Evolutionary conservation across 177 flowering plant genomes (phyloP).

Genomic region (Vitis hybrid): DNA sequence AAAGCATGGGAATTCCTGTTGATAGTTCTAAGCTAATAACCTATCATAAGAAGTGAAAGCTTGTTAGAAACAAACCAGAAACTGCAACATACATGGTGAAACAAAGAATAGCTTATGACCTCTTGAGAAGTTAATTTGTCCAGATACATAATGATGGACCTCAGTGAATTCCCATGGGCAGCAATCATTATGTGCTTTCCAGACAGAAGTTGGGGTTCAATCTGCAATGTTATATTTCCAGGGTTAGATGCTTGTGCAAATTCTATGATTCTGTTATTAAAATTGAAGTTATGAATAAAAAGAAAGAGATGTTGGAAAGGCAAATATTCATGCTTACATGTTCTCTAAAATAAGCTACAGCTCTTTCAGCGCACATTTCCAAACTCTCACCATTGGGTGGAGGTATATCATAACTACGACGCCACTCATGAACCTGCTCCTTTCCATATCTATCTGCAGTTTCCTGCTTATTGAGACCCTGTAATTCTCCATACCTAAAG

Average conservation of each 20-base stretch:
- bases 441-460: slow-evolving; percentile 93
- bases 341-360: slow-evolving; percentile 93
- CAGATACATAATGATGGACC: slow-evolving; percentile 98
- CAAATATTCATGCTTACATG: slow-evolving; percentile 37
- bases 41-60: slow-evolving; percentile 27
- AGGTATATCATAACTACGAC: slow-evolving; percentile 92
- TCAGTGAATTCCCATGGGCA: slow-evolving; percentile 95
- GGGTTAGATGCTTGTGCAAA: slow-evolving; percentile 21
- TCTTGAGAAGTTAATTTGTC: slow-evolving; percentile 95
- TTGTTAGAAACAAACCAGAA: background rate
- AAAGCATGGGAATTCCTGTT: slow-evolving; percentile 96
- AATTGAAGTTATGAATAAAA: background rate
- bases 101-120: slow-evolving; percentile 35
- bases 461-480: slow-evolving; percentile 98
- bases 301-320: background rate
- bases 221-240: slow-evolving; percentile 45
- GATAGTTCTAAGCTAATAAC: slow-evolving; percentile 92
- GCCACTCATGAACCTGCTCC: slow-evolving; percentile 95
- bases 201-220: slow-evolving; percentile 70
- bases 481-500: slow-evolving; percentile 93
- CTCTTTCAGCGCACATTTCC: slow-evolving; percentile 99
- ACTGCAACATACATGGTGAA: background rate
- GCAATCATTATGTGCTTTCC: slow-evolving; percentile 97
- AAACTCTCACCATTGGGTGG: slow-evolving; percentile 99
- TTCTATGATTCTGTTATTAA: background rate